Evolutionary conservation across 2,329 filamentous ascomycete species (phyloP), one percentile per base, ranked within the genome.

Genomic region (Coleophoma cylindrospora): DNA sequence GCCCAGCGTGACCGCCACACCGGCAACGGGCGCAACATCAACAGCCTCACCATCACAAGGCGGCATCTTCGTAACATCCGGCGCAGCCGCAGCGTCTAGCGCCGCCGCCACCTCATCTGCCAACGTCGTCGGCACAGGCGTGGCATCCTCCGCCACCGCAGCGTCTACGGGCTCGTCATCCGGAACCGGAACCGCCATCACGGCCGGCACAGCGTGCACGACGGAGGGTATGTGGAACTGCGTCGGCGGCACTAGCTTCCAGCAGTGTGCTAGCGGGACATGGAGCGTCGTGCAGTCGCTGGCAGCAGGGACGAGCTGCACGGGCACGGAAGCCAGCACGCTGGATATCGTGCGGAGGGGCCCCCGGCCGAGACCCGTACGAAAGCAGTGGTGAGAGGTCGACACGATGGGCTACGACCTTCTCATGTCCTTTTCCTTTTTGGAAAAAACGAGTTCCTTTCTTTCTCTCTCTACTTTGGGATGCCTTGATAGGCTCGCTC

Each of bases 171-270:
- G 47, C 22, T 48, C 45, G 6, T 44, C 44, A 32, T 21, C 17
- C 8, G 41, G 41, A 32, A 27, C 41, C 7, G 41, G 41, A 10
- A 44, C 19, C 11, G 41, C 41, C 19, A 27, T 44, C 21, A 14
- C 19, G 27, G 41, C 41, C 13, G 76, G 75, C 36, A 60, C 70
- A 11, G 62, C 70, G 0, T 80, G 76, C 63, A 56, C 66, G 61
- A 55, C 66, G 5, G 73, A 77, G 34, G 76, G 76, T 0, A 57
- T 62, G 7, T 80, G 73, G 74, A 78, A 77, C 66, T 80, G 77
- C 53, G 63, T 78, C 3, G 64, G 61, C 0, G 74, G 75, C 12
- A 65, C 55, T 1, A 67, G 68, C 0, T 80, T 71, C 71, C 76
- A 79, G 61, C 75, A 75, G 22, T 80, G 77, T 50, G 75, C 70